phyloP scores from a whole-genome alignment of 78 protist species.

The Dictyostelium firmibasis region DNA sequence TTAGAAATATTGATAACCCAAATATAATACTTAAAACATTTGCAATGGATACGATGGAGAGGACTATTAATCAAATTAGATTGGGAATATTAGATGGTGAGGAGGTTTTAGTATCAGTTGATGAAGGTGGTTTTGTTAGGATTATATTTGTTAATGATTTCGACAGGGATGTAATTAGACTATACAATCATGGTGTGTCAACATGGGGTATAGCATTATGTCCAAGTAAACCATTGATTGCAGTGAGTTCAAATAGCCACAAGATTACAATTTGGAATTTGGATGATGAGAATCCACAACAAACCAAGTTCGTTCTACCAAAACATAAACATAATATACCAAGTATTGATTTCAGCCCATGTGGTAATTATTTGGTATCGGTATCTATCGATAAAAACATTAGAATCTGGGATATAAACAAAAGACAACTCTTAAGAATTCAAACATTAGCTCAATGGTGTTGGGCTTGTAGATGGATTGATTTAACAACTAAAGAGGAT shows the following conservation, averaged over 20 bases:
- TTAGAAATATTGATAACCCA: conserved; percentile 26
- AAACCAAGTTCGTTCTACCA: neutral
- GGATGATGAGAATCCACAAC: conserved; percentile 5
- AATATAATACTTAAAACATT: neutral
- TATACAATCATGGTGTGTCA: conserved; percentile 10
- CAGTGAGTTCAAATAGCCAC: conserved; percentile 38
- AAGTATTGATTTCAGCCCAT: conserved; percentile 43
- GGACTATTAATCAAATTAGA: conserved; percentile 50
- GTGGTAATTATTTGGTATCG: conserved; percentile 58
- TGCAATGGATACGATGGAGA: neutral
- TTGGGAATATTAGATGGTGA: conserved; percentile 38
- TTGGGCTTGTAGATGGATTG: conserved; percentile 67
- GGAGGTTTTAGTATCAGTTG: conserved; percentile 38
- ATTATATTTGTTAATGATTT: conserved; percentile 36
- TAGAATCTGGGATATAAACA: conserved; percentile 55
- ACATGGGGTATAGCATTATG: conserved; percentile 72
- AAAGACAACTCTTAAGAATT: neutral
- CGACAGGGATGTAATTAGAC: neutral
- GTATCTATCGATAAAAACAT: conserved; percentile 43
- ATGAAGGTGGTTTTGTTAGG: conserved; percentile 62
- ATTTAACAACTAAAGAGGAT: neutral
- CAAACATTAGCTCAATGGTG: conserved; percentile 43
- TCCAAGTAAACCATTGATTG: conserved; percentile 46
- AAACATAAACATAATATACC: conserved; percentile 63
- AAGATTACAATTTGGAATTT: conserved; percentile 42